phyloP scores from a whole-genome alignment of 345 rosid genomes.

The Bruguiera gymnorhiza region DNA sequence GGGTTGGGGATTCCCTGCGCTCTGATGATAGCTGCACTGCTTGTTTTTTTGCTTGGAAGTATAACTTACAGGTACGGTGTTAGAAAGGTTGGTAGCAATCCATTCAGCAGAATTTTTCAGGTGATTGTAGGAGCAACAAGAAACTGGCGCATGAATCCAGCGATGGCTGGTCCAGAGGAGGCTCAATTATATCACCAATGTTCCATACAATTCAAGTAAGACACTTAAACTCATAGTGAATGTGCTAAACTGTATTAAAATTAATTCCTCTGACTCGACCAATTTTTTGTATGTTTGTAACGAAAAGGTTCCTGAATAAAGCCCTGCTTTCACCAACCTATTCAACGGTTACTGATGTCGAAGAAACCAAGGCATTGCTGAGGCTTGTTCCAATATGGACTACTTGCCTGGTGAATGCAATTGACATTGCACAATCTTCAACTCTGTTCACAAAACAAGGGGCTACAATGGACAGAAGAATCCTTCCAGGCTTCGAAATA shows the following conservation, averaged over 20 bases:
- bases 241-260: background rate
- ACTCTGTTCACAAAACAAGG: slow-evolving; percentile 30
- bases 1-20: slow-evolving; percentile 31
- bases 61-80: slow-evolving; percentile 16
- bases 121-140: slow-evolving; percentile 16
- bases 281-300: background rate
- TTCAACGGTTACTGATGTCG: slow-evolving; percentile 11
- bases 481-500: slow-evolving; percentile 8
- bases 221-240: background rate
- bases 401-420: slow-evolving; percentile 18
- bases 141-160: slow-evolving; percentile 17
- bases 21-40: slow-evolving; percentile 20
- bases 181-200: background rate
- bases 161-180: slow-evolving; percentile 16
- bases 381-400: slow-evolving; percentile 29
- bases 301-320: slow-evolving; percentile 23
- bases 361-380: slow-evolving; percentile 25
- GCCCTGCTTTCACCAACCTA: slow-evolving; percentile 20
- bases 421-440: slow-evolving; percentile 18
- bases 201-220: slow-evolving; percentile 29
- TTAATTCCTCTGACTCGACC: background rate
- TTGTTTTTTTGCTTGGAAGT: slow-evolving; percentile 21
- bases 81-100: slow-evolving; percentile 13
- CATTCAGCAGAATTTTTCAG: slow-evolving; percentile 19
- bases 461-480: slow-evolving; percentile 24